A percentile compares a stretch with the other conserved stretches of the same genome.
These are phyloP conservation scores for Amborella trichopoda DNA, from an alignment of 164 flowering plant genomes.

Conservation along the genomic window DNA sequence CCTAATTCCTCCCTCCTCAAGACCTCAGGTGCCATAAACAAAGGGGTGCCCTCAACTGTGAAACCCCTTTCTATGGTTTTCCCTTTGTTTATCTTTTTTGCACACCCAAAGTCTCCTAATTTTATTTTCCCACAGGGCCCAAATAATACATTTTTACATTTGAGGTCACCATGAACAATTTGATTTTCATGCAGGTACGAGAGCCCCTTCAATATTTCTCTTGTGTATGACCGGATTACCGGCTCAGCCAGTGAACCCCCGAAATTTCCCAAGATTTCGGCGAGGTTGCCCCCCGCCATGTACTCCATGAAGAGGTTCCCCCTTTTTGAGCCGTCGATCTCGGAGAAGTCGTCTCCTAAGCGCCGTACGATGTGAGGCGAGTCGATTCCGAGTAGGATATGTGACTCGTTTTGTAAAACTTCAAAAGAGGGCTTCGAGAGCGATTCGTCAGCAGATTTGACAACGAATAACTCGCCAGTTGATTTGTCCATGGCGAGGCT, in stretches of 20 bases:
- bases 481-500: slow-evolving; percentile 35
- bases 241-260: slow-evolving; percentile 27
- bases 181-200: slow-evolving; percentile 35
- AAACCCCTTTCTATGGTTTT: not conserved
- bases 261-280: slow-evolving; percentile 22
- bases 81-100: slow-evolving; percentile 20
- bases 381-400: no score
- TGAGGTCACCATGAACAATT: slow-evolving; percentile 72
- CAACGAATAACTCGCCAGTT: slow-evolving; percentile 37
- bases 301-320: slow-evolving; percentile 56
- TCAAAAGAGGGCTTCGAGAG: no score
- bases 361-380: slow-evolving; percentile 33
- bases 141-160: slow-evolving; percentile 50
- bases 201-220: slow-evolving; percentile 34
- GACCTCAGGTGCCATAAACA: slow-evolving; percentile 59
- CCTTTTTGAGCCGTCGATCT: slow-evolving; percentile 22
- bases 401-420: slow-evolving; percentile 32
- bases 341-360: slow-evolving; percentile 28
- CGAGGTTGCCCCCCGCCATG: slow-evolving; percentile 40
- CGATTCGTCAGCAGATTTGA: slow-evolving; percentile 45
- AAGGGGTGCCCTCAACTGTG: slow-evolving; percentile 38
- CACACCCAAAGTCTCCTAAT: slow-evolving; percentile 77
- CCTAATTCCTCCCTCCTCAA: slow-evolving; percentile 13
- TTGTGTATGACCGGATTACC: slow-evolving; percentile 26
- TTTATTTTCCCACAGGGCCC: slow-evolving; percentile 21